Base-by-base conservation (phyloP, 208 protist species). In the Trypanosoma vivax region DNA sequence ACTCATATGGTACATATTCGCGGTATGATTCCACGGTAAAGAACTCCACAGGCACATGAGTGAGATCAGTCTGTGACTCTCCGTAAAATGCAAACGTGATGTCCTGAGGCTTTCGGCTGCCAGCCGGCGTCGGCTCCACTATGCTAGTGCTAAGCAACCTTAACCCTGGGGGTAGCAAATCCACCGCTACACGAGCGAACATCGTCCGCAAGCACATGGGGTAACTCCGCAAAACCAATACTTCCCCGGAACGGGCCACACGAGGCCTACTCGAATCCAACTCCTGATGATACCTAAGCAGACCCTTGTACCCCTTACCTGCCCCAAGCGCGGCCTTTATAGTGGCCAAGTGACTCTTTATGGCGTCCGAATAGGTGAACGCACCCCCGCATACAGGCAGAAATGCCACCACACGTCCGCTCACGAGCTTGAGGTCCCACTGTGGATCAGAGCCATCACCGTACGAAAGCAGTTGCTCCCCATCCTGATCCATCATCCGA, bases 1-100 rank as follows among this genome's bases (percentile, higher is more conserved):
- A 60, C 2, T 64, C 56, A 53, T 95, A 94, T 6, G 80, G 73
- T 21, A 95, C 76, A 52, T 93, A 78, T 66, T 96, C 90, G 38
- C 90, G 88, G 66, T 90, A 96, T 5, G 83, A 83, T 66, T 96
- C 88, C 23, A 94, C 51, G n/a, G 81, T 92, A 67, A 82, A 96
- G 72, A 96, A 93, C 59, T 96, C 90, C 39, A 96, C 79, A 14
- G 90, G 90, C 39, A 96, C 73, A 70, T 83, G 76, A 2, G 76
- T 91, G 46, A 96, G 69, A 50, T 92, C 83, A 42, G 83, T 73
- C 10, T 56, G 42, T 27, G 76, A 84, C 25, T 80, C 65, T 19
- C 88, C 88, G 63, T 81, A 88, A 58, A 96, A 92, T 49, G 90
- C 76, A 73, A 96, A 94, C 18, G 87, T 90, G 28, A 83, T 76